phyloP scores from a whole-genome alignment of 1,284 basidiomycete species.

The Cryptococcus sp. region DNA sequence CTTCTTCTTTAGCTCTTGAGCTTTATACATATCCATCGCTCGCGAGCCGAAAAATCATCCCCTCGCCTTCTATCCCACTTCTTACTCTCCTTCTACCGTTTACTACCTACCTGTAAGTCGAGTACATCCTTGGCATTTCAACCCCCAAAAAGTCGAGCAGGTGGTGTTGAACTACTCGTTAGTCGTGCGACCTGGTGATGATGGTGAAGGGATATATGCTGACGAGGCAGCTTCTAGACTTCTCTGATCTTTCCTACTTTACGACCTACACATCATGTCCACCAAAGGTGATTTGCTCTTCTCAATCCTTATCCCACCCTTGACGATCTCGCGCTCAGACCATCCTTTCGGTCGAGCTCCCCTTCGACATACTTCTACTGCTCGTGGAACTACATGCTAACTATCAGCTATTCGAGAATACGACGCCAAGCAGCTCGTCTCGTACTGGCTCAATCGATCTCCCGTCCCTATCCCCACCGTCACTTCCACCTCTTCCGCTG shows the following conservation, averaged over 20 bases:
- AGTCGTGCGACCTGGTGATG: not conserved
- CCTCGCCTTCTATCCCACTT: not conserved
- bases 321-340: not conserved
- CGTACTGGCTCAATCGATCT: slow-evolving; percentile 87
- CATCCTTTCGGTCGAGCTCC: not conserved
- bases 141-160: not conserved
- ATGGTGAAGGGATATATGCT: too few species aligned
- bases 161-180: not conserved
- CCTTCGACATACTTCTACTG: not conserved
- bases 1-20: slow-evolving; percentile 18
- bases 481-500: slow-evolving; percentile 43
- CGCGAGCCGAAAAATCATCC: not conserved
- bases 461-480: slow-evolving; percentile 53
- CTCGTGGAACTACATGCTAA: slow-evolving; percentile 4
- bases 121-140: not conserved
- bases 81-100: not conserved
- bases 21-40: slow-evolving; percentile 6
- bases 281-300: slow-evolving; percentile 42
- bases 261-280: slow-evolving; percentile 37
- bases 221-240: not conserved
- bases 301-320: not conserved
- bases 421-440: slow-evolving; percentile 88
- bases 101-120: not conserved
- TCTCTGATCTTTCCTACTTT: slow-evolving; percentile 1
- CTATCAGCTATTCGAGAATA: slow-evolving; percentile 78